Percentiles rank a stretch among this genome's conserved stretches.
Conservation (phyloP, 148 eudicot species). For the Fagopyrum esculentum region DNA sequence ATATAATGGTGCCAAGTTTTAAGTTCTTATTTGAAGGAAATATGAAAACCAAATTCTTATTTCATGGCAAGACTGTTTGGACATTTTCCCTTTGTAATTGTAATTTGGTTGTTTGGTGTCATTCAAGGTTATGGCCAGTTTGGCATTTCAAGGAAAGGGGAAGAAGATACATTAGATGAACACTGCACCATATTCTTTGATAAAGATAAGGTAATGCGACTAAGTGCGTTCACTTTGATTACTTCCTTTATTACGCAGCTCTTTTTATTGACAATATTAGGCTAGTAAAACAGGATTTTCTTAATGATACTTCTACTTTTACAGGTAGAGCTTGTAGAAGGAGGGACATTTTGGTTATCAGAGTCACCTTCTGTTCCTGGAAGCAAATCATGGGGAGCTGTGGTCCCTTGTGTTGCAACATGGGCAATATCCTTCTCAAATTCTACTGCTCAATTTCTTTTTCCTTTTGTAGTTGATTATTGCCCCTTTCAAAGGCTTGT, state of each 20-base stretch:
- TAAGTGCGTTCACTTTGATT: conserved; percentile 5
- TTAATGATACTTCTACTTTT: conserved; percentile 2
- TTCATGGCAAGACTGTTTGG: not conserved
- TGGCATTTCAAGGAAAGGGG: conserved; percentile 93
- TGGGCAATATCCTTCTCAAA: conserved; percentile 92
- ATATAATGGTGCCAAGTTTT: not conserved
- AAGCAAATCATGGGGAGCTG: conserved; percentile 90
- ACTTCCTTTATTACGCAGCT: not conserved
- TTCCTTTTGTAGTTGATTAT: not conserved
- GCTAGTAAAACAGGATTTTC: not conserved
- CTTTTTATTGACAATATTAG: not conserved
- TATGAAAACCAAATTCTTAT: not conserved
- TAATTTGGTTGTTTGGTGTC: conserved; percentile 4
- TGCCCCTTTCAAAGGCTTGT: not conserved
- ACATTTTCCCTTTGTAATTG: not conserved
- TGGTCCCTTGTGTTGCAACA: conserved; percentile 79
- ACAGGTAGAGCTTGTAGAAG: conserved; percentile 92
- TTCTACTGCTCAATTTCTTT: not conserved
- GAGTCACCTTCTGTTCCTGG: conserved; percentile 97
- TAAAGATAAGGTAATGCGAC: conserved; percentile 69
- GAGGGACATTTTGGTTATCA: conserved; percentile 98
- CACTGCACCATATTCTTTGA: conserved; percentile 83
- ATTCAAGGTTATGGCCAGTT: conserved; percentile 68
- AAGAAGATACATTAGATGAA: conserved; percentile 78
- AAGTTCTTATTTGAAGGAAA: conserved; percentile 7